A percentile compares a stretch with the other conserved stretches of the same genome.
Conservation (phyloP, 768 basidiomycete species). For the Termitomyces sp. region DNA sequence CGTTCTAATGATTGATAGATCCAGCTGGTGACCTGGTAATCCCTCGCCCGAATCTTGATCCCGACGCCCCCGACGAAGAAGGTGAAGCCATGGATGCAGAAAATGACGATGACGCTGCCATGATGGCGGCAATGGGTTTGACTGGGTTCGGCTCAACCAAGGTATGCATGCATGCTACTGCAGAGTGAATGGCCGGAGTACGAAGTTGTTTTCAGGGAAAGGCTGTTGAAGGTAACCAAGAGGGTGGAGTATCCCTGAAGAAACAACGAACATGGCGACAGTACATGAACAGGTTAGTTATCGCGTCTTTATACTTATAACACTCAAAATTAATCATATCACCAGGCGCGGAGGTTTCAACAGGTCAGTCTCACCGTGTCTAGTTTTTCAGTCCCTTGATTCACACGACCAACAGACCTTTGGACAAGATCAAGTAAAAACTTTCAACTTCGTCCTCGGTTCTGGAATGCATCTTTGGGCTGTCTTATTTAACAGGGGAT, state of each 20-base stretch:
- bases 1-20: neutral
- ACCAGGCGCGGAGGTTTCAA: constrained; percentile 82
- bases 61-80: constrained; percentile 42
- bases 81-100: constrained; percentile 54
- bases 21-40: constrained; percentile 6
- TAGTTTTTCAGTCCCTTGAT: constrained; percentile 3
- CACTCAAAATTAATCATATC: constrained; percentile 12
- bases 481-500: constrained; percentile 6
- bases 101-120: constrained; percentile 70
- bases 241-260: constrained; percentile 64
- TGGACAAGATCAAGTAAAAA: constrained; percentile 88
- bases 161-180: constrained; percentile 40
- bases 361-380: constrained; percentile 42
- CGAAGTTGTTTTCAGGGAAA: constrained; percentile 55
- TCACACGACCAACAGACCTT: constrained; percentile 54
- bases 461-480: neutral
- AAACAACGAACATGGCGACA: constrained; percentile 93
- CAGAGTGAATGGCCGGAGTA: neutral
- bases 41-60: constrained; percentile 36
- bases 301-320: neutral
- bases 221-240: constrained; percentile 80
- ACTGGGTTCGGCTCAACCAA: constrained; percentile 87
- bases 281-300: constrained; percentile 89
- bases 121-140: constrained; percentile 92
- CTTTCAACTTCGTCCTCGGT: neutral